phyloP scores from a whole-genome alignment of 1,139 yeast genomes.

The Pichia sp. region DNA sequence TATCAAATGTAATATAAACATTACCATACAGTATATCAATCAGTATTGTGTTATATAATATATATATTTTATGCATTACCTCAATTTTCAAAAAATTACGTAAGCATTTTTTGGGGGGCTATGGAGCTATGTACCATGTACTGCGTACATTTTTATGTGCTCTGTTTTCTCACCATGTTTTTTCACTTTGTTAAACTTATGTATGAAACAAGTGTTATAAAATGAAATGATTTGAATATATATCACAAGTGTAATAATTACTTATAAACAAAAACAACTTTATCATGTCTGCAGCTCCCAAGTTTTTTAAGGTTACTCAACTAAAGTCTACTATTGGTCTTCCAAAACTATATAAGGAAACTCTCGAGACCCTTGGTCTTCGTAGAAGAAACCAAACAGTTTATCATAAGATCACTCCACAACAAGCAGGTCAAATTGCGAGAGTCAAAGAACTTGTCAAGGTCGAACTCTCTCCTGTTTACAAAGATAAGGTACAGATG shows the following conservation, averaged over 20 bases:
- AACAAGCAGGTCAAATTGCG: slow-evolving; percentile 79
- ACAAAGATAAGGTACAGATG: slow-evolving; percentile 44
- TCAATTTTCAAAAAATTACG: too few relatives aligned
- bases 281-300: slow-evolving; percentile 19
- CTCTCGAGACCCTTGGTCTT: slow-evolving; percentile 70
- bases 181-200: too few relatives aligned
- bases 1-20: too few relatives aligned
- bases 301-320: slow-evolving; percentile 61
- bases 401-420: slow-evolving; percentile 68
- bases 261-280: not conserved
- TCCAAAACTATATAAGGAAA: slow-evolving; percentile 60
- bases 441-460: slow-evolving; percentile 83
- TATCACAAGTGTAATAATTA: not conserved
- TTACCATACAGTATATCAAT: too few relatives aligned
- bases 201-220: too few relatives aligned
- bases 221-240: too few relatives aligned
- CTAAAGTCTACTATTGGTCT: slow-evolving; percentile 79
- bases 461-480: slow-evolving; percentile 64
- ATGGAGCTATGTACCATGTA: too few relatives aligned
- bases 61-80: too few relatives aligned
- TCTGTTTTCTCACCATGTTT: too few relatives aligned
- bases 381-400: slow-evolving; percentile 66
- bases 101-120: too few relatives aligned
- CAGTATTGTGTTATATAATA: too few relatives aligned
- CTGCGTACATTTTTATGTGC: too few relatives aligned